These are phyloP conservation scores for Solanum hybrid DNA, from an alignment of 305 asterid genomes.

Conservation along the genomic window DNA sequence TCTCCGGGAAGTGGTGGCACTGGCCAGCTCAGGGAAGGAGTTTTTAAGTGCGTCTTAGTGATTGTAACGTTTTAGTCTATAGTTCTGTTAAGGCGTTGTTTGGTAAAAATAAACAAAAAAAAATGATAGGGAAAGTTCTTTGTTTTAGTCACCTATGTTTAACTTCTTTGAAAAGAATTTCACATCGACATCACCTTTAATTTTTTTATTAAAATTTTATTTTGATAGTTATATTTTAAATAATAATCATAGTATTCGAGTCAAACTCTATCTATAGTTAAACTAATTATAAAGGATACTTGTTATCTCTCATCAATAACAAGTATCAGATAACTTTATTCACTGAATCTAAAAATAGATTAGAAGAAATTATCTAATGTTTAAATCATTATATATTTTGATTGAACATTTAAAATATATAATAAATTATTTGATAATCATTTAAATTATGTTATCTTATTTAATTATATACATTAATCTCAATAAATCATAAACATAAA, in stretches of 20 bases:
- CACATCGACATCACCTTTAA: neutral
- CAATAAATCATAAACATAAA: neutral
- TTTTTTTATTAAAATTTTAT: neutral
- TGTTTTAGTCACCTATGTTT: neutral
- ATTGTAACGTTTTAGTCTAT: neutral
- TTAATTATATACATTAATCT: neutral
- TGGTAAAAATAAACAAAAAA: neutral
- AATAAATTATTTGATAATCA: neutral
- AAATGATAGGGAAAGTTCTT: neutral
- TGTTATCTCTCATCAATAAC: neutral
- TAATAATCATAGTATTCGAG: neutral
- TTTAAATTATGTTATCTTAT: neutral
- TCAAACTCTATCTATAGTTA: neutral
- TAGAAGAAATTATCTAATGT: neutral
- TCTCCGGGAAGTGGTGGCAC: neutral
- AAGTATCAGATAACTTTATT: neutral
- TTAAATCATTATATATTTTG: neutral
- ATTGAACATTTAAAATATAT: neutral
- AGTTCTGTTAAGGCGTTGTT: neutral
- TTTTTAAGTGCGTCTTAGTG: neutral
- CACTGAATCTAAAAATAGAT: neutral
- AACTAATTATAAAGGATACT: neutral
- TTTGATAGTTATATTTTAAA: neutral
- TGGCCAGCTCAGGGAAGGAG: constrained; percentile 2
- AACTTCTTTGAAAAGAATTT: neutral